Evolutionary conservation across 768 basidiomycete genomes (phyloP).

Genomic region (Tephrocybe sp.): DNA sequence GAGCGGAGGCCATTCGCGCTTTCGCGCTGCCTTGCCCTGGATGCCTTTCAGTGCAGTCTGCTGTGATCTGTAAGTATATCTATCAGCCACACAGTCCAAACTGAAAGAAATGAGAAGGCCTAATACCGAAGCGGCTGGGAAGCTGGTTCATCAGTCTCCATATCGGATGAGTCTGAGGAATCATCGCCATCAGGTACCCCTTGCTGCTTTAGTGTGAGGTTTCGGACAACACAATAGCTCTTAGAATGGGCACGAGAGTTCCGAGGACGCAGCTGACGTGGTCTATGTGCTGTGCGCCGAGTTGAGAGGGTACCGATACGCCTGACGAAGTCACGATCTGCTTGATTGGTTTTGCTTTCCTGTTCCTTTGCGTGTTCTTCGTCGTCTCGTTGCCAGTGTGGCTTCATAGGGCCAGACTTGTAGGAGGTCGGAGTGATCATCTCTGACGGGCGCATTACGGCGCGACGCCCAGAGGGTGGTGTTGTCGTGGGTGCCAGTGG

Average conservation of each 20-base stretch:
- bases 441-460: slow-evolving; percentile 9
- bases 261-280: not conserved
- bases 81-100: not conserved
- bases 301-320: slow-evolving; percentile 13
- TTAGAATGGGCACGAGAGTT: slow-evolving; percentile 1
- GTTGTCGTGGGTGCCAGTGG: slow-evolving; percentile 2
- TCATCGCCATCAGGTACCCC: slow-evolving; percentile 6
- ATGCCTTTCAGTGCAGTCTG: slow-evolving; percentile 13
- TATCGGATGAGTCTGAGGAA: slow-evolving; percentile 6
- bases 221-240: slow-evolving; percentile 6
- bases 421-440: not conserved
- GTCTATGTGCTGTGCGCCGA: not conserved
- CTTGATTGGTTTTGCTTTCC: not conserved
- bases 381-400: slow-evolving; percentile 18
- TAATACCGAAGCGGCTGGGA: too few relatives aligned
- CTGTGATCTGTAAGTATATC: not conserved
- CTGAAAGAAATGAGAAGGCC: not conserved
- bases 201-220: slow-evolving; percentile 11
- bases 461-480: slow-evolving; percentile 5
- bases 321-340: slow-evolving; percentile 14
- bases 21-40: slow-evolving; percentile 13
- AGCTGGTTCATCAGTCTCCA: slow-evolving; percentile 13
- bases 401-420: slow-evolving; percentile 13
- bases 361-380: slow-evolving; percentile 11
- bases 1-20: slow-evolving; percentile 19